Conservation (phyloP, 179 eudicot species). For the Drosera spatulata region DNA sequence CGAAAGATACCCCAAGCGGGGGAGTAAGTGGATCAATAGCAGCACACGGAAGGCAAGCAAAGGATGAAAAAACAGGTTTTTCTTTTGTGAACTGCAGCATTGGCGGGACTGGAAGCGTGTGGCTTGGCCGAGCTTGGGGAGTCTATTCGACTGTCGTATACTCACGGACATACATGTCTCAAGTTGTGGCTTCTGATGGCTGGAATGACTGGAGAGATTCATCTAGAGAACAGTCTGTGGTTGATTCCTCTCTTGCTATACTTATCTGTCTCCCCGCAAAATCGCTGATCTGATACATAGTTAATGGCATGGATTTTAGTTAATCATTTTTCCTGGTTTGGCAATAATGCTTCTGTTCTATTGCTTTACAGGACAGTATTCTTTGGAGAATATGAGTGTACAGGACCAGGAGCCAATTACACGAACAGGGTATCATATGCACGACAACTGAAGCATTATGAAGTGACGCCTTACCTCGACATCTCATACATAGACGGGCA, state of each 20-base stretch:
- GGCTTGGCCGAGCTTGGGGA: constrained; percentile 93
- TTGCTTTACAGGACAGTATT: constrained; percentile 37
- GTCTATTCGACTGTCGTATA: constrained; percentile 49
- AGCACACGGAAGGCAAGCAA: constrained; percentile 59
- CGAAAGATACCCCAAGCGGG: constrained; percentile 15
- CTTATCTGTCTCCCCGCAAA: not conserved
- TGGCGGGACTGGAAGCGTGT: constrained; percentile 50
- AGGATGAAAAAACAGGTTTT: constrained; percentile 46
- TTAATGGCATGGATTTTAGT: too few relatives aligned
- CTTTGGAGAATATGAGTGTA: constrained; percentile 61
- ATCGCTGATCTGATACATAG: too few relatives aligned
- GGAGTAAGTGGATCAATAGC: constrained; percentile 39
- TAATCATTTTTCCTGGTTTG: too few relatives aligned
- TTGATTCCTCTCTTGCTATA: not conserved
- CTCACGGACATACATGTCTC: constrained; percentile 47
- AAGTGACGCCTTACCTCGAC: constrained; percentile 19
- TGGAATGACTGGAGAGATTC: constrained; percentile 81
- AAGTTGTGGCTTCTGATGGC: constrained; percentile 52
- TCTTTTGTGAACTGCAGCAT: constrained; percentile 67
- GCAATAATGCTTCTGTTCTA: not conserved
- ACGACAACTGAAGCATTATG: constrained; percentile 18
- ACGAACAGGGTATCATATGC: constrained; percentile 20
- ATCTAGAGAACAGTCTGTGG: constrained; percentile 43
- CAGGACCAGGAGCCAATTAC: constrained; percentile 39
- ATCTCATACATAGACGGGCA: constrained; percentile 26